phyloP scores from a whole-genome alignment of 108 stramenopile genomes.

The Parmales sp. region DNA sequence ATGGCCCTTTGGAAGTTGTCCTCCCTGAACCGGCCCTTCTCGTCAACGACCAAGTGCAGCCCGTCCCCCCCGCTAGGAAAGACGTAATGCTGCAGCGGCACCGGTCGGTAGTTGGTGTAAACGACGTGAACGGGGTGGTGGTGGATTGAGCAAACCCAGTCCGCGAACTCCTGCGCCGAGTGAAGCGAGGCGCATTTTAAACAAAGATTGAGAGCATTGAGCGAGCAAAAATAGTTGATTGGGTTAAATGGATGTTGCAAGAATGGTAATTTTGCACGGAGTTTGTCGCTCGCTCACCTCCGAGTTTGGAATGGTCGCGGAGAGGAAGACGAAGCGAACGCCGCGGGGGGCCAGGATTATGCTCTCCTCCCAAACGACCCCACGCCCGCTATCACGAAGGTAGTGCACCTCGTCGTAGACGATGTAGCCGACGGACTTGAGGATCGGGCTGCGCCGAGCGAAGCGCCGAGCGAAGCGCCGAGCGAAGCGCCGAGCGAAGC shows the following conservation, averaged over 20 bases:
- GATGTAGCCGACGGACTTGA: constrained; percentile 97
- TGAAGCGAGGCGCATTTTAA: no score
- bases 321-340: constrained; percentile 92
- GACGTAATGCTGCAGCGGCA: constrained; percentile 94
- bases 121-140: constrained; percentile 99
- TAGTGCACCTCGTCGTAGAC: constrained; percentile 98
- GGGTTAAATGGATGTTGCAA: no score
- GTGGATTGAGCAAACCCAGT: constrained; percentile 73
- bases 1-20: constrained; percentile 93
- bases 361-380: constrained; percentile 86
- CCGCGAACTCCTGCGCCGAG: no score
- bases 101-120: constrained; percentile 97
- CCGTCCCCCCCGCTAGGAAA: constrained; percentile 90
- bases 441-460: no score
- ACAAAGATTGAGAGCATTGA: no score
- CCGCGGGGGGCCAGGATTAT: constrained; percentile 88
- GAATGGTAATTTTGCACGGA: neutral
- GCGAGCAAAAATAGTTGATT: no score
- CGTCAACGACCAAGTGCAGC: constrained; percentile 93
- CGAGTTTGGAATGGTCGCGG: constrained; percentile 96
- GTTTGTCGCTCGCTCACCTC: constrained; percentile 84
- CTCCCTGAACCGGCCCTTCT: constrained; percentile 89
- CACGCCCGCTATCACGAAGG: constrained; percentile 92
- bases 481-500: no score
- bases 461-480: no score